phyloP scores from a whole-genome alignment of 2,329 filamentous ascomycete genomes.

The Microdochium nivale region DNA sequence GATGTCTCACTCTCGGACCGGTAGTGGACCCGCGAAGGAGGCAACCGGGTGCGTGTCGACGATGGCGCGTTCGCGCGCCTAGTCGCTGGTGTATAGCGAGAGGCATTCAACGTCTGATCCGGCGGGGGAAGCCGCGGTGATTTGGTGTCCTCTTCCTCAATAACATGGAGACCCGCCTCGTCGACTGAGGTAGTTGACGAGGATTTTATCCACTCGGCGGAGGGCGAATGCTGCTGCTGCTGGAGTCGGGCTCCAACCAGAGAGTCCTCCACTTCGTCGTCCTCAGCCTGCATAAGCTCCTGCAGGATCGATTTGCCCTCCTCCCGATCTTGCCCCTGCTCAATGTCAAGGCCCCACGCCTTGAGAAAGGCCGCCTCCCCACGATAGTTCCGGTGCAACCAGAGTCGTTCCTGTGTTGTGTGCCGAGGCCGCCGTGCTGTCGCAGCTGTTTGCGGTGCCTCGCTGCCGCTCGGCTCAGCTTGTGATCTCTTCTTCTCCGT shows the following conservation, averaged over 20 bases:
- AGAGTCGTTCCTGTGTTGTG: constrained; percentile 14
- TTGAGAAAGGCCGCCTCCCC: constrained; percentile 17
- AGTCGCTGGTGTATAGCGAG: background rate
- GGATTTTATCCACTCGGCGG: background rate
- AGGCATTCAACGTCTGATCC: constrained; percentile 1
- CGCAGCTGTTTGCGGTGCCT: constrained; percentile 1
- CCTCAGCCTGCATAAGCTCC: constrained; percentile 15
- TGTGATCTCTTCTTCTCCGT: constrained; percentile 1
- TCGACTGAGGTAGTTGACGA: constrained; percentile 3
- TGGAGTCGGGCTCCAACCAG: constrained; percentile 1
- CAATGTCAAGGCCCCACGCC: constrained; percentile 17
- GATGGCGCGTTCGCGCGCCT: background rate
- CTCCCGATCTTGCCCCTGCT: constrained; percentile 12
- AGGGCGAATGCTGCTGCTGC: constrained; percentile 1
- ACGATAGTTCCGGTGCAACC: constrained; percentile 17
- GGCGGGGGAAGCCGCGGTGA: constrained; percentile 6
- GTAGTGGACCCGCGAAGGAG: constrained; percentile 3
- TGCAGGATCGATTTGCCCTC: constrained; percentile 13
- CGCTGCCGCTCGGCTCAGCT: background rate
- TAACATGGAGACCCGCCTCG: constrained; percentile 7
- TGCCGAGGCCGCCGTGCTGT: constrained; percentile 1
- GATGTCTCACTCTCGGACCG: constrained; percentile 16
- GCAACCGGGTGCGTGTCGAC: background rate
- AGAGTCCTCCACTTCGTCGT: constrained; percentile 8
- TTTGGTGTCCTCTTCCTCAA: constrained; percentile 10